Base-by-base conservation (phyloP, 805 yeast genomes). In the Huiozyma sinensis region DNA sequence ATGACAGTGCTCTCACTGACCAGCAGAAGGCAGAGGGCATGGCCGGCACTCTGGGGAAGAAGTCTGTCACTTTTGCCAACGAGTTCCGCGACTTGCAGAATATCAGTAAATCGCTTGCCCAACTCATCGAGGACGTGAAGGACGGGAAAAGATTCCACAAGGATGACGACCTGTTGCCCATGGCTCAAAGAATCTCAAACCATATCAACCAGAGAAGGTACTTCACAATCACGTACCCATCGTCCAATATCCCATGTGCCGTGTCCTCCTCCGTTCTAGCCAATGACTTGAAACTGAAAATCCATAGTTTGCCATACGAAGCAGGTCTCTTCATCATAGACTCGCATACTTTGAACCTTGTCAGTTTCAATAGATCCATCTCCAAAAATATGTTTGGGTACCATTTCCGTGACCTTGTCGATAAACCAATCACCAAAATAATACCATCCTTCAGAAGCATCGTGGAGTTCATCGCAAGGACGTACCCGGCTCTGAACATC, bases 311-410 rank as follows among this genome's bases (percentile, higher is more conserved):
- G 53, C 95, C 95, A 0, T 84, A 85, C 61, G 83, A 86, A 52
- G 92, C 95, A 1, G 96, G 96, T 36, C 75, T 85, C 28, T 79
- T 87, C 54, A 79, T 85, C 9, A 67, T 87, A 10, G 77, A 81
- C 40, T 68, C 80, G 1, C 59, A 59, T 28, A 48, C 63, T 1
- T 73, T 69, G 51, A 64, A 68, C 6, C 69, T 87, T 34, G 59
- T 83, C n/a, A 79, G 90, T 9, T 83, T 82, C 58, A 87, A 87
- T 63, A 76, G 77, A 48, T 85, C 94, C 7, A 79, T 86, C 43
- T 77, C 87, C 8, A 79, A 81, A 48, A 83, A 84, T 53, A 63
- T 87, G 55, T 85, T 87, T 65, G 96, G 96, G 8, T 65, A 71
- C 36, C 72, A 77, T 17, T 72, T 75, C 38, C 50, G 48, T 7